A percentile compares a stretch with the other conserved stretches of the same genome.
phyloP scores from a whole-genome alignment of 2,329 filamentous ascomycete species.

The Bipolaris bicolor region DNA sequence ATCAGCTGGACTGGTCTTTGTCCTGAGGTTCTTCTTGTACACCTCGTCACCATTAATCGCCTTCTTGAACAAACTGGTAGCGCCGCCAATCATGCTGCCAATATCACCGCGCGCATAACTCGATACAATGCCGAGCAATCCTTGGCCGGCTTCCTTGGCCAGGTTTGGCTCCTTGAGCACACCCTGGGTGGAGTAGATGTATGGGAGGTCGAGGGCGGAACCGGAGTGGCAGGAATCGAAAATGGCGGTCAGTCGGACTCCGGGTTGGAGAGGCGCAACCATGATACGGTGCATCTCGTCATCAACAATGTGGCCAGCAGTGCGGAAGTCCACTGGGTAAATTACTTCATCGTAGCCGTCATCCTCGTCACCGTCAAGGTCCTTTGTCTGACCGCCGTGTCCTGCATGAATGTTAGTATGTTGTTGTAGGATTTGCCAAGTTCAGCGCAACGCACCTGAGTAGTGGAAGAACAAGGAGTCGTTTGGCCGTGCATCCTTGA shows the following conservation, averaged over 20 bases:
- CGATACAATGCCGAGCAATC: conserved; percentile 72
- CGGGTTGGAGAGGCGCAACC: conserved; percentile 77
- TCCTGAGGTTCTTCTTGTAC: conserved; percentile 80
- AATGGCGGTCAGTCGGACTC: conserved; percentile 82
- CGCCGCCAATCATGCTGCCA: conserved; percentile 76
- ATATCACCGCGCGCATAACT: conserved; percentile 86
- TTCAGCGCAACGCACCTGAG: conserved; percentile 67
- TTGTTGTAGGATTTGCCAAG: background rate
- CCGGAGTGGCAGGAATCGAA: conserved; percentile 84
- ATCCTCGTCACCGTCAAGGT: conserved; percentile 79
- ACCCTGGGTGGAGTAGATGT: conserved; percentile 81
- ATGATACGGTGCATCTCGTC: conserved; percentile 83
- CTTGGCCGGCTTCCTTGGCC: conserved; percentile 78
- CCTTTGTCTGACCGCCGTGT: conserved; percentile 81
- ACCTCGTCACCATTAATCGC: conserved; percentile 79
- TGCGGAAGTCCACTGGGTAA: conserved; percentile 81
- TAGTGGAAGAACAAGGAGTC: conserved; percentile 98
- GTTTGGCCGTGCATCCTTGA: conserved; percentile 89
- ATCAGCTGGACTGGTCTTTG: conserved; percentile 92
- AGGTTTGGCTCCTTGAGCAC: conserved; percentile 81
- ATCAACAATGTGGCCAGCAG: conserved; percentile 80
- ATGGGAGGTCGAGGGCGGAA: conserved; percentile 77
- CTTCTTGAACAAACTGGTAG: conserved; percentile 88
- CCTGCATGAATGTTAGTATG: conserved; percentile 53
- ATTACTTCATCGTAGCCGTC: conserved; percentile 85